phyloP scores from a whole-genome alignment of 1,284 basidiomycete species.

The Sporisorium iseilematis-ciliati region DNA sequence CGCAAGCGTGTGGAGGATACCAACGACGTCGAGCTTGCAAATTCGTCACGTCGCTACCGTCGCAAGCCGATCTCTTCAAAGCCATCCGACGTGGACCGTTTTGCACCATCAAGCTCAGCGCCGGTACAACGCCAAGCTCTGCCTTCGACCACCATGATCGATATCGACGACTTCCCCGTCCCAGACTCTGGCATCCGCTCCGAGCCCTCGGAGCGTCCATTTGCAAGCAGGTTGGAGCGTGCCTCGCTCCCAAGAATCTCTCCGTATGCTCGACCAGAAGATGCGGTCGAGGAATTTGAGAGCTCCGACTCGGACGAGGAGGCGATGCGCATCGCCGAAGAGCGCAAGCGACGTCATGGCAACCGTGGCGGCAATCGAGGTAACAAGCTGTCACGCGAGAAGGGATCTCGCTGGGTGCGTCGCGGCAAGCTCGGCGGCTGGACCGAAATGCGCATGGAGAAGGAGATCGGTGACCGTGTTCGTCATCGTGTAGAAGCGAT shows the following conservation, averaged over 20 bases:
- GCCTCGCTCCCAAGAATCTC: constrained; percentile 31
- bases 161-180: constrained; percentile 46
- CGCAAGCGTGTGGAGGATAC: constrained; percentile 31
- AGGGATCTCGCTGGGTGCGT: constrained; percentile 64
- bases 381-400: constrained; percentile 62
- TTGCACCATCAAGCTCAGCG: constrained; percentile 16
- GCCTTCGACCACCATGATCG: constrained; percentile 42
- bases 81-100: constrained; percentile 12
- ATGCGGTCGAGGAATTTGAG: constrained; percentile 18
- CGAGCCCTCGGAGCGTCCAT: constrained; percentile 41
- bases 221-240: constrained; percentile 40
- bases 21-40: neutral
- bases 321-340: constrained; percentile 37
- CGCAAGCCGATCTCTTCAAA: constrained; percentile 16
- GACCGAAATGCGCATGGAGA: constrained; percentile 65
- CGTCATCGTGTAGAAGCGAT: constrained; percentile 53
- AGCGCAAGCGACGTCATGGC: constrained; percentile 43
- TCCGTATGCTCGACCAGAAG: constrained; percentile 16
- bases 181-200: constrained; percentile 48
- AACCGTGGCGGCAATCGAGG: constrained; percentile 62
- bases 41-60: constrained; percentile 19
- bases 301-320: constrained; percentile 56
- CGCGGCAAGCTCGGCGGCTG: constrained; percentile 63
- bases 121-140: constrained; percentile 19
- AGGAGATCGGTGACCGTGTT: constrained; percentile 57